Conservation (phyloP, 345 rosid genomes). For the Euphorbia lathyris region DNA sequence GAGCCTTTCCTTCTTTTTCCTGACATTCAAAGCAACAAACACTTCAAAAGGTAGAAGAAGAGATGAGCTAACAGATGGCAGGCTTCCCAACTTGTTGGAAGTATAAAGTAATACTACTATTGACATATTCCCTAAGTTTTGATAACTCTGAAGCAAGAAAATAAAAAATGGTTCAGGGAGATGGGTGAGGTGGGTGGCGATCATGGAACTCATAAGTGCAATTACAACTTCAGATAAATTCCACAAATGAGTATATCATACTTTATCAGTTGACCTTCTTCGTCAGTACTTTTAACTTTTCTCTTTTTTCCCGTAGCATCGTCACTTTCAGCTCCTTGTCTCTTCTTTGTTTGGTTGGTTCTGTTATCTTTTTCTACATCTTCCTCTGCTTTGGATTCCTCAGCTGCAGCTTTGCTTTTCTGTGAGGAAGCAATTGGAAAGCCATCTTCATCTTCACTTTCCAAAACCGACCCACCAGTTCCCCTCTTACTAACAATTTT, state of each 20-base stretch:
- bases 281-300: conserved; percentile 51
- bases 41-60: conserved; percentile 16
- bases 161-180: not conserved
- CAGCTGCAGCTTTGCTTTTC: conserved; percentile 22
- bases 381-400: conserved; percentile 26
- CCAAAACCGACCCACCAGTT: conserved; percentile 38
- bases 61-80: conserved; percentile 2
- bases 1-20: conserved; percentile 62
- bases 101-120: not conserved
- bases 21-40: conserved; percentile 28
- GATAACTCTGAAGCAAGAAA: conserved; percentile 1
- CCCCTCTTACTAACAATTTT: conserved; percentile 44
- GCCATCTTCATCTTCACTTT: conserved; percentile 96
- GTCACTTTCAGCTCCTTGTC: conserved; percentile 29
- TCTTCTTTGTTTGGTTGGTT: conserved; percentile 24
- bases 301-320: conserved; percentile 51
- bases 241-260: conserved; percentile 15
- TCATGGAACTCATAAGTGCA: not conserved
- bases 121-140: conserved; percentile 3
- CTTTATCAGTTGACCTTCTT: conserved; percentile 59
- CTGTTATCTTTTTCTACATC: conserved; percentile 22
- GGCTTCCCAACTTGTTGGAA: conserved; percentile 2
- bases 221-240: not conserved
- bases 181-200: too few species aligned
- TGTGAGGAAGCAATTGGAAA: conserved; percentile 53